Conservation (phyloP, 2,329 filamentous ascomycete genomes). For the Microdochium nivale region DNA sequence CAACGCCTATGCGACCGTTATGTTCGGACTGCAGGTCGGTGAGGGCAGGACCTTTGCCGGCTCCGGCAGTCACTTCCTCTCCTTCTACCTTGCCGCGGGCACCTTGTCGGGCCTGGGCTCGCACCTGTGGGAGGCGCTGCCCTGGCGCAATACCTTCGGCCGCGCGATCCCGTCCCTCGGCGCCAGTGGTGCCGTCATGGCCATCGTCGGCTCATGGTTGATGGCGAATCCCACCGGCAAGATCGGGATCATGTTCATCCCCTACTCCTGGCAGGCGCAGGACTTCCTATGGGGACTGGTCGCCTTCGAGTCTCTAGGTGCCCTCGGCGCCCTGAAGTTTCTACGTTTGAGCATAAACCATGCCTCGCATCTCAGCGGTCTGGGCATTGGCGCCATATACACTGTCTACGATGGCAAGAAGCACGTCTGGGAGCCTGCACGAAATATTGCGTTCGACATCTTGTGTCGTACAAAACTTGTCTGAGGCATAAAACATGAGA, state of each 20-base stretch:
- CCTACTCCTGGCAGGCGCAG: constrained; percentile 9
- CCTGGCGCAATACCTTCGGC: constrained; percentile 7
- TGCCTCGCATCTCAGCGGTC: constrained; percentile 12
- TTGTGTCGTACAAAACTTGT: constrained; percentile 1
- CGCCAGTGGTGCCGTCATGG: constrained; percentile 16
- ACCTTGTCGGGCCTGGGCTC: constrained; percentile 10
- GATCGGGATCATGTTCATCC: constrained; percentile 11
- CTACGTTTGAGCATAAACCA: constrained; percentile 8
- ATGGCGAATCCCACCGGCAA: constrained; percentile 7
- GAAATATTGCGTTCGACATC: constrained; percentile 6
- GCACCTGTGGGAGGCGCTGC: constrained; percentile 9
- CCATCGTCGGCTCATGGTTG: constrained; percentile 12
- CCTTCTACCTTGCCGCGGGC: constrained; percentile 15
- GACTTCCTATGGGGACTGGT: constrained; percentile 8
- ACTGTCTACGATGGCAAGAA: constrained; percentile 8
- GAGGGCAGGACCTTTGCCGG: constrained; percentile 7
- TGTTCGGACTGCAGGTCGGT: constrained; percentile 13
- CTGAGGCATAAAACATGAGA: not conserved
- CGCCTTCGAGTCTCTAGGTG: constrained; percentile 12
- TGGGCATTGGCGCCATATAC: constrained; percentile 13
- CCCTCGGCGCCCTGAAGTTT: constrained; percentile 10
- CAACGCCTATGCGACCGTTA: constrained; percentile 18
- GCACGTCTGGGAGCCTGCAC: constrained; percentile 9
- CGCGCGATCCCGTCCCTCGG: constrained; percentile 10
- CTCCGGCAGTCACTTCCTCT: constrained; percentile 13